phyloP scores from a whole-genome alignment of 2,329 filamentous ascomycete species.

The Penicillium brasilianum region DNA sequence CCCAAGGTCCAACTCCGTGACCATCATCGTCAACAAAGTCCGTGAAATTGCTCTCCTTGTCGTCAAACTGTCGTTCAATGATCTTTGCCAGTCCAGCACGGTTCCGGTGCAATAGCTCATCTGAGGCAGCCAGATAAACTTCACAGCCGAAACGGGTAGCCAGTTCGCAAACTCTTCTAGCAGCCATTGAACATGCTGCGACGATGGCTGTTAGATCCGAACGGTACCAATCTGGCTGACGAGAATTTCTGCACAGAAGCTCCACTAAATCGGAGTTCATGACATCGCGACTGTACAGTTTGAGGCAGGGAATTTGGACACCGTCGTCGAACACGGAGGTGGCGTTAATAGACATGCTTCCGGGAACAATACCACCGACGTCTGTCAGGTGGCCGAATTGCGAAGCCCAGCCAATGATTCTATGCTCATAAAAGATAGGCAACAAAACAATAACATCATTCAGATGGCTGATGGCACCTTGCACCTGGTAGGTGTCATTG shows the following conservation, averaged over 20 bases:
- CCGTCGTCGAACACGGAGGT: conserved; percentile 57
- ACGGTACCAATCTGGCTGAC: conserved; percentile 56
- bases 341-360: conserved; percentile 57
- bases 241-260: conserved; percentile 55
- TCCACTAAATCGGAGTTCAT: conserved; percentile 53
- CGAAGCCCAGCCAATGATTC: conserved; percentile 55
- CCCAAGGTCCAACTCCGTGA: conserved; percentile 53
- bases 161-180: conserved; percentile 52
- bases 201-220: conserved; percentile 55
- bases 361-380: conserved; percentile 54
- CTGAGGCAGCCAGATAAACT: conserved; percentile 53
- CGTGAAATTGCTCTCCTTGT: conserved; percentile 51
- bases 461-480: conserved; percentile 56
- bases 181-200: conserved; percentile 53
- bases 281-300: conserved; percentile 52
- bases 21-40: conserved; percentile 59
- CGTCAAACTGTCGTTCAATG: conserved; percentile 53
- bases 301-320: conserved; percentile 56
- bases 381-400: conserved; percentile 58
- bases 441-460: conserved; percentile 58
- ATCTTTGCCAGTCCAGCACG: conserved; percentile 52
- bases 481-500: conserved; percentile 57
- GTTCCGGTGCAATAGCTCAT: conserved; percentile 53
- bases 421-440: conserved; percentile 53
- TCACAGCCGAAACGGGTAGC: conserved; percentile 52